phyloP scores from a whole-genome alignment of 1,284 basidiomycete species.

The Rhodofomes roseus region DNA sequence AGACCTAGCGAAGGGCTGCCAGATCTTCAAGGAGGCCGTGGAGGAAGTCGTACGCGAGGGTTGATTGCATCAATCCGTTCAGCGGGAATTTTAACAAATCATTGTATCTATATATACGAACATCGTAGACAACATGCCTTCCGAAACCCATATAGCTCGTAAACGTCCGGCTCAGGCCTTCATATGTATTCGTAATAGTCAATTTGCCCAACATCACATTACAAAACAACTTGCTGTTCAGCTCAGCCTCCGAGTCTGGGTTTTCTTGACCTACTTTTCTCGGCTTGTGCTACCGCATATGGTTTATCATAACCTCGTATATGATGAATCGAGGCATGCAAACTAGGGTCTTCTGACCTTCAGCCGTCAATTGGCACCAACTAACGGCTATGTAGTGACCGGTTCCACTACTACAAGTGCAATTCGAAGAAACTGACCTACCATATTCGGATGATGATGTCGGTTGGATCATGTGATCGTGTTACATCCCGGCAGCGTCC shows the following conservation, averaged over 20 bases:
- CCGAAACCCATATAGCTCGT: neutral
- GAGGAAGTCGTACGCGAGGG: slow-evolving; percentile 55
- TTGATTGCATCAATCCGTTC: neutral
- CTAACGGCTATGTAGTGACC: neutral
- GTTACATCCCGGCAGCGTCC: slow-evolving; percentile 9
- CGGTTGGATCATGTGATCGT: slow-evolving; percentile 6
- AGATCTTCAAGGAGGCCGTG: slow-evolving; percentile 60
- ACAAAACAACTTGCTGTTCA: too few species aligned
- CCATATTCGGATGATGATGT: neutral
- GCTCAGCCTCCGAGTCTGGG: too few species aligned
- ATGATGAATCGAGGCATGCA: too few species aligned
- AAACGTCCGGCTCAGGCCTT: neutral
- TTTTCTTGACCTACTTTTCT: too few species aligned
- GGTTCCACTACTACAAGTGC: too few species aligned
- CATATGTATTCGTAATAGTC: neutral
- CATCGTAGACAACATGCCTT: neutral
- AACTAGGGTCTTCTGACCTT: too few species aligned
- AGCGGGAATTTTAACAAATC: neutral
- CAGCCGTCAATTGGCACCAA: too few species aligned
- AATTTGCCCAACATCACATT: too few species aligned
- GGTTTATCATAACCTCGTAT: too few species aligned
- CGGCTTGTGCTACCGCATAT: too few species aligned
- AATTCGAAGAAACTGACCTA: neutral
- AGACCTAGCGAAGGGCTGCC: slow-evolving; percentile 56
- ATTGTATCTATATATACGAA: neutral